Evolutionary conservation across 805 yeast genomes (phyloP), one percentile per base, ranked within the genome.

Genomic region (Saccharomycopsis sp.): DNA sequence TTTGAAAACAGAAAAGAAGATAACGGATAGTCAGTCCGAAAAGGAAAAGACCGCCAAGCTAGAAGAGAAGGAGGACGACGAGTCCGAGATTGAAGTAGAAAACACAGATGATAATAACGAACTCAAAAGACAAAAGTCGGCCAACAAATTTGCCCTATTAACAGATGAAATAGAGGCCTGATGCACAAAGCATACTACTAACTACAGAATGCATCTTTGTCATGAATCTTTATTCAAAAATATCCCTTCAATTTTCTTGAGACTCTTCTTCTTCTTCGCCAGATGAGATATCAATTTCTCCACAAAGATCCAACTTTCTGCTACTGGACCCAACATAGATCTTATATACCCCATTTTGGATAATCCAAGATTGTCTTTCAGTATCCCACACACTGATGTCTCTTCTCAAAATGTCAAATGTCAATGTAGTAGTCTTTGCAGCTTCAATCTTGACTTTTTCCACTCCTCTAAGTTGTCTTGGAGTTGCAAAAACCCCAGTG

Each of bases 381-480:
- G 71, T 61, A 50, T 74, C 79, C 80, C 80, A 75, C 18, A 68
- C 60, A 41, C 75, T 64, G 46, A 75, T 57, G 54, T 76, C 81
- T 42, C 77, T 62, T 52, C 72, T 66, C 43, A 63, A 54, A 15
- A 76, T 56, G 35, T 65, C 62, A 48, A 75, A 75, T 12, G 50
- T 53, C 5, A 71, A 61, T 15, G 53, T 53, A 2, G 55, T 57
- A 1, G 61, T 48, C 23, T 59, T 58, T 1, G 73, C 73, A 7
- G 71, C 60, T 16, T 59, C 62, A 25, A 73, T 51, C 41, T 60
- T 63, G 1, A 72, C 65, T 52, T 76, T 75, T 32, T 74, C 80
- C 48, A 73, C 70, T 1, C 81, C 81, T 49, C 80, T 61, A 39
- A 75, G 61, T 18, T 67, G 65, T 44, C 67, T 62, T 13, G 80